Evolutionary conservation across 2,329 filamentous ascomycete genomes (phyloP), one percentile per base, ranked within the genome.

Genomic region (Fusarium stilboides): DNA sequence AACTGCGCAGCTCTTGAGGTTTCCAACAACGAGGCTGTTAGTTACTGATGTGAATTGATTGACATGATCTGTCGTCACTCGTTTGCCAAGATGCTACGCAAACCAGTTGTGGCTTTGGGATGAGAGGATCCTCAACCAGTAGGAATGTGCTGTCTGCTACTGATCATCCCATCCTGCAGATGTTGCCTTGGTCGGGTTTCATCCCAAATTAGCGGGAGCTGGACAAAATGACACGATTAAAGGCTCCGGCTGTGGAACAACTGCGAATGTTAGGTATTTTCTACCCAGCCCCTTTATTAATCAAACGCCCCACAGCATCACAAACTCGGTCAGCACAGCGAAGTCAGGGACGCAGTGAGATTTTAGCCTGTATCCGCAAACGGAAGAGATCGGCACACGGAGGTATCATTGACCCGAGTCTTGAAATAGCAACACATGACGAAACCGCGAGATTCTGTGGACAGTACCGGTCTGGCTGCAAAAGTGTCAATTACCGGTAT

Each of bases 231-330:
- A 36, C 15, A 17, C 34, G 15, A 14, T 31, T 8, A 36, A 36
- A 8, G 6, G 15, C 34, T 12, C 15, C 34, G 6, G 6, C 14
- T 17, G 15, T 36, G 7, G 17, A 15, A 36, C 7, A 7, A 9
- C 14, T 17, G 14, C 14, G 34, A 13, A 2, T 4, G 43, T 15
- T 13, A 3, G 8, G 12, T 7, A 51, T 50, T 31, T 37, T 37
- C 28, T 49, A 24, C 14, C 28, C 14, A 22, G 3, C 15, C 52
- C 33, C 52, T 56, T 15, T 33, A 10, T 19, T 31, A 51, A 39
- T 50, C 37, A 50, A 31, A 55, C 13, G 14, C 42, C 52, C 52
- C 51, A 31, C 52, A 55, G 24, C 26, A 28, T 37, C n/a, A 31
- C 31, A 0, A 3, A 37, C 42, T 50, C 5, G 24, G 51, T 50